Evolutionary conservation across 306 rosid species (phyloP).

Genomic region (Quercus engelmannii): DNA sequence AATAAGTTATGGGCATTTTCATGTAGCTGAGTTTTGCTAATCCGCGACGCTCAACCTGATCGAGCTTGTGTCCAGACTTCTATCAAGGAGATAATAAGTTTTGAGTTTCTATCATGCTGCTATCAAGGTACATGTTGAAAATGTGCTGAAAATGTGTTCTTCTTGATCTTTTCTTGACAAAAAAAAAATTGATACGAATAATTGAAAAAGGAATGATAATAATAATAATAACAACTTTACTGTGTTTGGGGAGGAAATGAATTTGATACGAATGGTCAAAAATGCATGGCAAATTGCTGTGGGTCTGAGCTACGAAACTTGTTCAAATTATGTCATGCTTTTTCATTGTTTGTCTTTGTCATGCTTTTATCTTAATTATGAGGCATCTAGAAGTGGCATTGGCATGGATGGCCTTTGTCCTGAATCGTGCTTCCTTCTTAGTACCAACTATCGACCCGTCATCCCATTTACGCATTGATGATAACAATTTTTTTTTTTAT

Average conservation of each 20-base stretch:
- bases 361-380: neutral
- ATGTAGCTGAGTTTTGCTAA: fast-evolving
- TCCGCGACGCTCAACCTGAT: fast-evolving
- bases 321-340: neutral
- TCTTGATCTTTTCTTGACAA: too few relatives aligned
- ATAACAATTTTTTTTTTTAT: neutral
- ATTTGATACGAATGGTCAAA: neutral
- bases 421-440: constrained; percentile 13
- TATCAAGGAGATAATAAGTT: too few relatives aligned
- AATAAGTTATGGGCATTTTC: too few relatives aligned
- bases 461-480: neutral
- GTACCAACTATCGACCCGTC: neutral
- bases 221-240: too few relatives aligned
- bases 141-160: too few relatives aligned
- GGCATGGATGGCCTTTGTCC: constrained; percentile 14
- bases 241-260: neutral
- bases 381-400: neutral
- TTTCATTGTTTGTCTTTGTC: too few relatives aligned
- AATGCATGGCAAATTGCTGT: neutral
- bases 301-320: neutral
- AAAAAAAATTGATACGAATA: too few relatives aligned
- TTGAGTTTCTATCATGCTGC: too few relatives aligned
- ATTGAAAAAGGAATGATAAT: too few relatives aligned
- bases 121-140: too few relatives aligned
- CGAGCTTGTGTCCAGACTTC: too few relatives aligned